Evolutionary conservation across 139 green algal genomes (phyloP).

Genomic region (Desmodesmus armatus): DNA sequence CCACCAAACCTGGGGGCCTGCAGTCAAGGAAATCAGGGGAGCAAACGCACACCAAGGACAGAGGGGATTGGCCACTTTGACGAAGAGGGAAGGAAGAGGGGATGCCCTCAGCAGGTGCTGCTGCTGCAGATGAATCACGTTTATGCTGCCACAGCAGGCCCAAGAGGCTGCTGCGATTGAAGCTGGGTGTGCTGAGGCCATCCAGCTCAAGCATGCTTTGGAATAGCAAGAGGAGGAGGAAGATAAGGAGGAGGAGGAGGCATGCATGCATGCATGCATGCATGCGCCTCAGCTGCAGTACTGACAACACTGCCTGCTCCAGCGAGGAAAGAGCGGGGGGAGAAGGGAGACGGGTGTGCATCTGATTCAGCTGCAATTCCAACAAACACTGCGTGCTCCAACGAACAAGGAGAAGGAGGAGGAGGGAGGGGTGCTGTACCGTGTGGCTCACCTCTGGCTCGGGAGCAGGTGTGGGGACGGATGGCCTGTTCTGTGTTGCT

Average conservation of each 20-base stretch:
- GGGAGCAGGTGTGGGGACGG: not conserved
- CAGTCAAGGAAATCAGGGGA: not conserved
- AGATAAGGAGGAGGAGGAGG: too few species aligned
- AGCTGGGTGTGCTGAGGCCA: not conserved
- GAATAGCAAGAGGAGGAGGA: too few species aligned
- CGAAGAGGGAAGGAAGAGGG: not conserved
- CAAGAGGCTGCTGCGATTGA: not conserved
- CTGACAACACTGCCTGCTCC: too few species aligned
- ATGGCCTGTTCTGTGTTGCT: conserved; percentile 21
- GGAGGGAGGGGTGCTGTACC: too few species aligned
- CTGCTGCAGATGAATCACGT: conserved; percentile 1
- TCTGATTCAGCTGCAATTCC: not conserved
- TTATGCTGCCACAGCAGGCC: not conserved
- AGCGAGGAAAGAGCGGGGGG: too few species aligned
- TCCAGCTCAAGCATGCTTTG: not conserved
- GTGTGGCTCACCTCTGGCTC: conserved; percentile 22
- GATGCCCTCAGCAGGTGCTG: not conserved
- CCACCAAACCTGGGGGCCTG: conserved; percentile 30
- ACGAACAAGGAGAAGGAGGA: too few species aligned
- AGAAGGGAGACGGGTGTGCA: too few species aligned
- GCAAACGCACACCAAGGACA: too few species aligned
- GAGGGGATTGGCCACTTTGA: too few species aligned
- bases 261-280: too few species aligned
- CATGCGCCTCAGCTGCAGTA: too few species aligned
- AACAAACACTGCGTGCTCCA: too few species aligned